Percentiles rank a stretch among this genome's conserved stretches.
These are phyloP conservation scores for Corymbia citriodora DNA, from an alignment of 441 rosid genomes.

Conservation along the genomic window DNA sequence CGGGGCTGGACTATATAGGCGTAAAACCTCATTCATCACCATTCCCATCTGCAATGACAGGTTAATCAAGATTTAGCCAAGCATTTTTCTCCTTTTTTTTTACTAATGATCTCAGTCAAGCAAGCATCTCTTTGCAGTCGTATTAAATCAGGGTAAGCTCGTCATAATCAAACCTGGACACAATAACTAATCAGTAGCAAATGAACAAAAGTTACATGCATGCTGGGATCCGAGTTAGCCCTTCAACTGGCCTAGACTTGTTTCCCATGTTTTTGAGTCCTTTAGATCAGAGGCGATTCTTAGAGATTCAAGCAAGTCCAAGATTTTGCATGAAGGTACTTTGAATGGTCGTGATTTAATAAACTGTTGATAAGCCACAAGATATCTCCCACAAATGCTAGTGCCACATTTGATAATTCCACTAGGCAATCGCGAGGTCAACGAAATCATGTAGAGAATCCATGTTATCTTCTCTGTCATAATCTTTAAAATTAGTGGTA, in stretches of 20 bases:
- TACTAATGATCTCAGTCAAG: neutral
- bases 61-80: neutral
- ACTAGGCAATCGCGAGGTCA: neutral
- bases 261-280: neutral
- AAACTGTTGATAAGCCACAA: neutral
- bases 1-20: conserved; percentile 85
- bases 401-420: neutral
- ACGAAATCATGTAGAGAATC: conserved; percentile 2
- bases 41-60: conserved; percentile 65
- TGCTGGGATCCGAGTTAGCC: neutral
- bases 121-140: neutral
- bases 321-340: neutral
- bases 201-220: neutral
- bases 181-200: neutral
- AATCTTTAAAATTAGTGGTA: neutral
- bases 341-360: neutral
- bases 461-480: neutral
- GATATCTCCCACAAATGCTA: neutral
- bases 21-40: conserved; percentile 83
- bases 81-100: neutral
- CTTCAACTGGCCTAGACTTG: neutral
- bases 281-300: neutral
- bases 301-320: neutral
- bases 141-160: neutral
- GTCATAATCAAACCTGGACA: neutral